Evolutionary conservation across 2,329 filamentous ascomycete species (phyloP).

Genomic region (Xenoacremonium recifei): DNA sequence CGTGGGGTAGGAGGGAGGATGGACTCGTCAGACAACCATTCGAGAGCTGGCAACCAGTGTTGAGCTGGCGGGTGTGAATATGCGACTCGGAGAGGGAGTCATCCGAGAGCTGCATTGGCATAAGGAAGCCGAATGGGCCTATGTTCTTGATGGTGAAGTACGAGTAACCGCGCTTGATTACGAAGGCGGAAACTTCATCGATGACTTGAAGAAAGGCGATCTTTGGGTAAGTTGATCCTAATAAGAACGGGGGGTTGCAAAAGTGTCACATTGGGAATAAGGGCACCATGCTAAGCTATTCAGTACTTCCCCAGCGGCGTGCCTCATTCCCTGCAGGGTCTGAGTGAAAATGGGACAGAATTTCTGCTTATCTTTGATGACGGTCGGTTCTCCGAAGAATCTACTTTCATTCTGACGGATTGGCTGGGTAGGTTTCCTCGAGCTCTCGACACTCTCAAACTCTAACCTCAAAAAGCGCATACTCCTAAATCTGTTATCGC

Average conservation of each 20-base stretch:
- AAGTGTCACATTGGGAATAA: too few relatives aligned
- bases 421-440: conserved; percentile 62
- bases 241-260: too few relatives aligned
- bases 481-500: conserved; percentile 70
- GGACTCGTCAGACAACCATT: conserved; percentile 72
- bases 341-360: conserved; percentile 59
- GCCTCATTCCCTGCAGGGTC: conserved; percentile 73
- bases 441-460: too few relatives aligned
- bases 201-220: conserved; percentile 74
- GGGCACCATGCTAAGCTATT: too few relatives aligned
- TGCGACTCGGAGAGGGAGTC: conserved; percentile 70
- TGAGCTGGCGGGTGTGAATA: conserved; percentile 76
- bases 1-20: conserved; percentile 62
- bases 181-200: conserved; percentile 74
- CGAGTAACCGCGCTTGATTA: conserved; percentile 72
- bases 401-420: conserved; percentile 71
- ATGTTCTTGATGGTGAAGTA: conserved; percentile 68
- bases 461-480: conserved; percentile 48
- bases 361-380: conserved; percentile 50
- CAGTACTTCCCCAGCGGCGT: conserved; percentile 73
- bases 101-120: conserved; percentile 81
- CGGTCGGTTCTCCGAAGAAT: conserved; percentile 55
- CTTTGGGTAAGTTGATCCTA: conserved; percentile 46
- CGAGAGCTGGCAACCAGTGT: conserved; percentile 63
- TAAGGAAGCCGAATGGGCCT: conserved; percentile 77